Percentiles rank a stretch among this genome's conserved stretches.
Conservation (phyloP, 208 protist species). For the Trypanosoma boissoni region DNA sequence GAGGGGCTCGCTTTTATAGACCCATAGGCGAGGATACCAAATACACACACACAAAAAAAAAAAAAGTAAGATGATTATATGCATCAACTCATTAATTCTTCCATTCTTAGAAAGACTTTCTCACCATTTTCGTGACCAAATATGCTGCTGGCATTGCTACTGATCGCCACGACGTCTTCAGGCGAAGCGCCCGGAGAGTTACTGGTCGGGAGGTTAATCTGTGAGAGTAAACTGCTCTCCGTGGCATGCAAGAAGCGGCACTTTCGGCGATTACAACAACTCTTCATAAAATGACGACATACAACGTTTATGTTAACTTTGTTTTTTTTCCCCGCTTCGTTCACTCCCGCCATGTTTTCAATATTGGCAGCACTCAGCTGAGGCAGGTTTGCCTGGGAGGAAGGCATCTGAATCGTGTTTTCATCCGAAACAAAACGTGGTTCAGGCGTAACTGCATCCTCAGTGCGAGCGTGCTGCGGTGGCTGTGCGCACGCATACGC, state of each 20-base stretch:
- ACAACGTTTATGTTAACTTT: conserved; percentile 14
- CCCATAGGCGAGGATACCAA: not conserved
- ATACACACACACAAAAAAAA: conserved; percentile 16
- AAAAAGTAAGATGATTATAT: not conserved
- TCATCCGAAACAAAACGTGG: too few species aligned
- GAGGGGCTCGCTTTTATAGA: too few species aligned
- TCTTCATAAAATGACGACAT: conserved; percentile 47
- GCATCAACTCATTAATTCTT: not conserved
- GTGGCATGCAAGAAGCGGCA: conserved; percentile 47
- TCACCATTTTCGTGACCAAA: too few species aligned
- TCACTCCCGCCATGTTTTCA: not conserved
- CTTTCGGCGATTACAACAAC: conserved; percentile 58
- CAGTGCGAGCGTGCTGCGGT: too few species aligned
- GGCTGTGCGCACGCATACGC: too few species aligned
- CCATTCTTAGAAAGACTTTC: conserved; percentile 1
- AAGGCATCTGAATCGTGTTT: too few species aligned
- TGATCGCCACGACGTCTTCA: not conserved
- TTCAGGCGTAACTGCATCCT: too few species aligned
- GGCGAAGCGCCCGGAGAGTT: too few species aligned
- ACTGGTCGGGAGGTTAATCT: not conserved
- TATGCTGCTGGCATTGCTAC: not conserved
- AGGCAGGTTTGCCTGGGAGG: not conserved
- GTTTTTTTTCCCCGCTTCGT: not conserved
- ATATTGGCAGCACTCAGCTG: not conserved
- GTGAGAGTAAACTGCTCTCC: not conserved